phyloP scores from a whole-genome alignment of 352 stramenopile species.

The Saprolegnia diclina region DNA sequence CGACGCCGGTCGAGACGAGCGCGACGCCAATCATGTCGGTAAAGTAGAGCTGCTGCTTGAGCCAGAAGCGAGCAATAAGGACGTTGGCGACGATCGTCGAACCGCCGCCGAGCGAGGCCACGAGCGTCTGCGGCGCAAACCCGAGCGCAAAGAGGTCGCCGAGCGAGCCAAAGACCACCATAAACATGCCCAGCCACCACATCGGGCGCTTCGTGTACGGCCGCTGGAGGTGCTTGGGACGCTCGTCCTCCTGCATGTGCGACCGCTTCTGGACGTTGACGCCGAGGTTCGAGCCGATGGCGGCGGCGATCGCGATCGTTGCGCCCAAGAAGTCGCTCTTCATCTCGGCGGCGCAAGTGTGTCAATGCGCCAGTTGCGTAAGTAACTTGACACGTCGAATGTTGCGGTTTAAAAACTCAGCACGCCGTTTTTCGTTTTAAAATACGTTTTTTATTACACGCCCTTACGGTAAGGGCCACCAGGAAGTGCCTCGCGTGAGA shows the following conservation, averaged over 20 bases:
- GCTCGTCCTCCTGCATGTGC: conserved; percentile 77
- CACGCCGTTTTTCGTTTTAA: neutral
- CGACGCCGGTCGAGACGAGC: conserved; percentile 70
- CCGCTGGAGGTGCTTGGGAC: conserved; percentile 41
- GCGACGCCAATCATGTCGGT: conserved; percentile 72
- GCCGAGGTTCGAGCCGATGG: conserved; percentile 83
- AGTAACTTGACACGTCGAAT: conserved; percentile 9
- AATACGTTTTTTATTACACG: neutral
- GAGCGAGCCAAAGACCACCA: conserved; percentile 71
- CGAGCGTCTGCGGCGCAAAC: conserved; percentile 82
- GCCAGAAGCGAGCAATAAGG: conserved; percentile 81
- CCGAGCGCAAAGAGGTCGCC: conserved; percentile 82
- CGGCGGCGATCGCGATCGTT: conserved; percentile 61
- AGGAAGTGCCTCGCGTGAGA: too few relatives aligned
- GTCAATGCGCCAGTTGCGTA: conserved; percentile 21
- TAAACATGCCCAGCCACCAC: conserved; percentile 86
- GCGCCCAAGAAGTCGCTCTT: conserved; percentile 75
- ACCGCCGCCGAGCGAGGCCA: conserved; percentile 71
- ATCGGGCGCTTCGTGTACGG: conserved; percentile 77
- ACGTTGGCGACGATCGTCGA: conserved; percentile 82
- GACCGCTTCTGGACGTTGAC: conserved; percentile 90
- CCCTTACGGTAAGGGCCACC: too few relatives aligned
- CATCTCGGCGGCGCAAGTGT: conserved; percentile 32
- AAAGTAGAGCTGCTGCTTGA: conserved; percentile 81
- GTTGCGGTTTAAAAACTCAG: neutral